These are phyloP conservation scores for Suillus occidentalis DNA, from an alignment of 768 basidiomycete genomes.

Conservation along the genomic window DNA sequence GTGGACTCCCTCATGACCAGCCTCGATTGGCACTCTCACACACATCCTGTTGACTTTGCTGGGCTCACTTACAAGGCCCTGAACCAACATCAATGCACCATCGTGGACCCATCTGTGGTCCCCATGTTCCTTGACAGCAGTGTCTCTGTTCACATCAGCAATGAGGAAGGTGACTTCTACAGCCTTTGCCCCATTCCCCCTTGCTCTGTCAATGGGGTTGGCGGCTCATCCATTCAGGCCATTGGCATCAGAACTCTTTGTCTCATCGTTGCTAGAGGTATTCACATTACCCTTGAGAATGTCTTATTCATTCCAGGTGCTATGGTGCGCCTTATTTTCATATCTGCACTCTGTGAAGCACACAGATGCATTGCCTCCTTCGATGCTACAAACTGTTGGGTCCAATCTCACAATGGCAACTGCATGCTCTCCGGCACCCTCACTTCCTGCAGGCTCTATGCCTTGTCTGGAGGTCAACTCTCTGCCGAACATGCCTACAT, in stretches of 20 bases:
- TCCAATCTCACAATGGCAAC: background rate
- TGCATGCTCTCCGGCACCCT: slow-evolving; percentile 1
- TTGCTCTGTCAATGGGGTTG: slow-evolving; percentile 27
- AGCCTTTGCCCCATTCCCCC: slow-evolving; percentile 22
- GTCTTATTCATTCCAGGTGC: slow-evolving; percentile 21
- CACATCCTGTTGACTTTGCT: no score
- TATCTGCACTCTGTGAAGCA: slow-evolving; percentile 15
- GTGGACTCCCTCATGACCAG: no score
- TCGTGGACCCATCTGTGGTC: background rate
- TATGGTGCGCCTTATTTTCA: slow-evolving; percentile 20
- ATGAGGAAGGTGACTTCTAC: slow-evolving; percentile 24
- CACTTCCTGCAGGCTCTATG: background rate
- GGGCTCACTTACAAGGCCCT: background rate
- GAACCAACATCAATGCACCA: background rate
- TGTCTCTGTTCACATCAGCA: slow-evolving; percentile 25
- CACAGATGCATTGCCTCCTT: slow-evolving; percentile 17
- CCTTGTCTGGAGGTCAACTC: background rate
- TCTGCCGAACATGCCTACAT: background rate
- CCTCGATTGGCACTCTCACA: no score
- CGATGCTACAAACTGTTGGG: slow-evolving; percentile 13
- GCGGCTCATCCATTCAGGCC: slow-evolving; percentile 25
- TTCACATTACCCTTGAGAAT: slow-evolving; percentile 7
- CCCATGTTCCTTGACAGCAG: slow-evolving; percentile 31
- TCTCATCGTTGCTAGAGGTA: slow-evolving; percentile 15
- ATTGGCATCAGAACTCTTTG: slow-evolving; percentile 28